Evolutionary conservation across 306 rosid genomes (phyloP).

Genomic region (Alnus glutinosa): DNA sequence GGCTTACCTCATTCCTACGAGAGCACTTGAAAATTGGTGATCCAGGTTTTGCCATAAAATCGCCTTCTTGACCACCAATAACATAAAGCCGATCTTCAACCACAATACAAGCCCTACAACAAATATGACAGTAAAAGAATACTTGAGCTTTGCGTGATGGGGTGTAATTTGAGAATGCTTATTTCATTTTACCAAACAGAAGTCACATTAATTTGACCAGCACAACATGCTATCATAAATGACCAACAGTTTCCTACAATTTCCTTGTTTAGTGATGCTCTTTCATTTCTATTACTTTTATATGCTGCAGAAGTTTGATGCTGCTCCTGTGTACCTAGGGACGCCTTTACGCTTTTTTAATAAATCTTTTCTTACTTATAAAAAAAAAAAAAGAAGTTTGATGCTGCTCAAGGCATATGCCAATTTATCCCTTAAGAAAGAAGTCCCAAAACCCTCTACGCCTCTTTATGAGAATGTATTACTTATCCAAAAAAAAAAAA

Average conservation of each 20-base stretch:
- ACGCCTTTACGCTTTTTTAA: no score
- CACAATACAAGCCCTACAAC: slow-evolving; percentile 72
- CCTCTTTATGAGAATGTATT: no score
- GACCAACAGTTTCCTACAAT: neutral
- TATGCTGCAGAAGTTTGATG: no score
- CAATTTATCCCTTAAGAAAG: neutral
- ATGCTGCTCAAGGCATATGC: neutral
- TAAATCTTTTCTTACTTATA: no score
- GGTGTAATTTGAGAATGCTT: slow-evolving; percentile 28
- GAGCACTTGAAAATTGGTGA: slow-evolving; percentile 97
- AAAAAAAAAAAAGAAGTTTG: neutral
- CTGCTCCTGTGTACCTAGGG: no score
- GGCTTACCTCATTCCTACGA: slow-evolving; percentile 75
- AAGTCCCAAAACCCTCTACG: neutral
- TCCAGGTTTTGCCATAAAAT: slow-evolving; percentile 96
- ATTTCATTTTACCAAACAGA: neutral
- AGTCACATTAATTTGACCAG: slow-evolving; percentile 7
- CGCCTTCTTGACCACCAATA: slow-evolving; percentile 99
- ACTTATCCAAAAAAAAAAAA: neutral
- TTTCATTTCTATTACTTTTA: neutral
- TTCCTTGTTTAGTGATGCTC: neutral
- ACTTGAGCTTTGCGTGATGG: slow-evolving; percentile 18
- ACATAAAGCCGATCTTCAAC: slow-evolving; percentile 76
- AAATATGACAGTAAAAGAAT: slow-evolving; percentile 20
- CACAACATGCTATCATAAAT: neutral